phyloP scores from a whole-genome alignment of 176 grass and related monocot species.

The Aegilops umbellulata region DNA sequence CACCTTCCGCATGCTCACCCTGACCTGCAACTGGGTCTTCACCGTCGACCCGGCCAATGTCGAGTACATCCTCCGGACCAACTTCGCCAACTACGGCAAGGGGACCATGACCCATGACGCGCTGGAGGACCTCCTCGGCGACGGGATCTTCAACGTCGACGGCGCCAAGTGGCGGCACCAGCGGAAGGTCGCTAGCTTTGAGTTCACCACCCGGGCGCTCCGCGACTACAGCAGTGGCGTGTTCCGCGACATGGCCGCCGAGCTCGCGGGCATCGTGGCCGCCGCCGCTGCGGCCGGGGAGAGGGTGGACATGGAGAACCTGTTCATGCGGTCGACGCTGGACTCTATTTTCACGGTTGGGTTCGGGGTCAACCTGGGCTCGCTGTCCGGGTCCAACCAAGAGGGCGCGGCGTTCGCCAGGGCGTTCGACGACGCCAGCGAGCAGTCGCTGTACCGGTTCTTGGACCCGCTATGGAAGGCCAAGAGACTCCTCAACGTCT shows the following conservation, averaged over 20 bases:
- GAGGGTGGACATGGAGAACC: constrained; percentile 46
- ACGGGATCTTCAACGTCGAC: constrained; percentile 80
- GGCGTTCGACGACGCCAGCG: constrained; percentile 66
- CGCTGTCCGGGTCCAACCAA: constrained; percentile 21
- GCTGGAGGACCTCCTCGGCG: constrained; percentile 60
- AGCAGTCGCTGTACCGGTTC: constrained; percentile 41
- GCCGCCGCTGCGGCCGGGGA: neutral
- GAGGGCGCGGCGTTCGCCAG: constrained; percentile 41
- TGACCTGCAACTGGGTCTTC: constrained; percentile 46
- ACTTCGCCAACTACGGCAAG: constrained; percentile 80
- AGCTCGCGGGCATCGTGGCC: constrained; percentile 42
- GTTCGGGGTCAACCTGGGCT: constrained; percentile 53
- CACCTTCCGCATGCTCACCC: constrained; percentile 59
- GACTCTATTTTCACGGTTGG: constrained; percentile 70
- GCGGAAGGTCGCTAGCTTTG: constrained; percentile 63
- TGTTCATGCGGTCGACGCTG: constrained; percentile 66
- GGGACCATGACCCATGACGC: constrained; percentile 22
- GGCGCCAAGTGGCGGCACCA: constrained; percentile 71
- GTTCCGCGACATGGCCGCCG: constrained; percentile 47
- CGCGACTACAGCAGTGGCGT: constrained; percentile 65
- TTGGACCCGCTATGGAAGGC: constrained; percentile 64
- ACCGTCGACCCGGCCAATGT: constrained; percentile 64
- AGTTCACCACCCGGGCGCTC: constrained; percentile 59
- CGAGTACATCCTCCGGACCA: constrained; percentile 78
- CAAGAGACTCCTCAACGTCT: constrained; percentile 54